Percentiles rank a stretch among this genome's conserved stretches.
Evolutionary conservation across 257 asterid genomes (phyloP).

Genomic region (Leptodermis oblonga): DNA sequence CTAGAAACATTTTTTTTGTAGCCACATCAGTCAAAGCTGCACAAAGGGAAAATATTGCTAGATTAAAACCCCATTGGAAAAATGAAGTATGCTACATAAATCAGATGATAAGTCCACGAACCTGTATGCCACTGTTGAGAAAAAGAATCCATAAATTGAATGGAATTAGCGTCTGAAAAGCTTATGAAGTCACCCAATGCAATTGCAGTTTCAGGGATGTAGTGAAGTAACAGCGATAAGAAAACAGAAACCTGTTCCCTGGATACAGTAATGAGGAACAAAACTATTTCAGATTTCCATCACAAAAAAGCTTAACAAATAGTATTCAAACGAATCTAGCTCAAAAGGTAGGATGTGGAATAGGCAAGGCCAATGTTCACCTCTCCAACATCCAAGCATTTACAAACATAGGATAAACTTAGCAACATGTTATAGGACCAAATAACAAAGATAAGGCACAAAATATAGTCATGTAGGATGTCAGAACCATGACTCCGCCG

Average conservation of each 20-base stretch:
- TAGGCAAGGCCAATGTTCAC: not conserved
- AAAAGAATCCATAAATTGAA: conserved; percentile 39
- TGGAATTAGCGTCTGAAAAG: conserved; percentile 27
- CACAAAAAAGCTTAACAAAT: not conserved
- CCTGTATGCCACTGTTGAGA: conserved; percentile 48
- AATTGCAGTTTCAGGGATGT: conserved; percentile 41
- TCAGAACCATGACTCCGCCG: not conserved
- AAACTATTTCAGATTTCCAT: conserved; percentile 14
- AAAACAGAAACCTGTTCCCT: conserved; percentile 78
- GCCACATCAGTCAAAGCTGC: conserved; percentile 60
- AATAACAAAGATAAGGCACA: not conserved
- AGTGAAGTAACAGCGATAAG: conserved; percentile 55
- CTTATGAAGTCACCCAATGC: conserved; percentile 26
- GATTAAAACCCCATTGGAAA: not conserved
- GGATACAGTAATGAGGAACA: conserved; percentile 21
- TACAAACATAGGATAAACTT: not conserved
- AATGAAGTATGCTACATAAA: not conserved
- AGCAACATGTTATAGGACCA: not conserved
- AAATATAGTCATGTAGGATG: not conserved
- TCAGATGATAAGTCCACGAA: conserved; percentile 18
- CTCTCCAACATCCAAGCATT: not conserved
- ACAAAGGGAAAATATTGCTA: conserved; percentile 20
- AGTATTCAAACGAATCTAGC: not conserved
- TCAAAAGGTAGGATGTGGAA: not conserved
- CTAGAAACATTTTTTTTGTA: conserved; percentile 43